Percentiles rank a stretch among this genome's conserved stretches.
Evolutionary conservation across 371 early-diverging fungal species (phyloP).

Genomic region (Rhizopus stolonifer): DNA sequence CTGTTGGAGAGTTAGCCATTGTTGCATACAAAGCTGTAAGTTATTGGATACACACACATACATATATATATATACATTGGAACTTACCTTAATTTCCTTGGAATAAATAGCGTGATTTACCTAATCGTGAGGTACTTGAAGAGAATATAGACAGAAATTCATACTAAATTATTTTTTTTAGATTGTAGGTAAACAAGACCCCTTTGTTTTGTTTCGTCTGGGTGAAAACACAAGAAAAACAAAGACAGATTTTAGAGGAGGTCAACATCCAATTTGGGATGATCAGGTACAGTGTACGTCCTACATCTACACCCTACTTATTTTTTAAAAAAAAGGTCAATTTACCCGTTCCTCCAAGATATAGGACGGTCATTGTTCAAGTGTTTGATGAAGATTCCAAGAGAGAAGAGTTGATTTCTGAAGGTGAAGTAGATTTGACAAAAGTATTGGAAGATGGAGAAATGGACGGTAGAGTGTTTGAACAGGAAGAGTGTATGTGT

Average conservation of each 20-base stretch:
- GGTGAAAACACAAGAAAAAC: constrained; percentile 41
- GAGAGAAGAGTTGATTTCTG: constrained; percentile 65
- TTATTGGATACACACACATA: too few species aligned
- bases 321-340: constrained; percentile 44
- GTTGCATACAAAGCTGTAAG: constrained; percentile 52
- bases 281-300: constrained; percentile 41
- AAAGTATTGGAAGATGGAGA: constrained; percentile 65
- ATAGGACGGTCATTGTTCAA: constrained; percentile 41
- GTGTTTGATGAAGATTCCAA: constrained; percentile 48
- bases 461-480: constrained; percentile 52
- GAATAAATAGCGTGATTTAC: constrained; percentile 36
- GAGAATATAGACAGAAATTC: not conserved
- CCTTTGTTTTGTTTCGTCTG: constrained; percentile 42
- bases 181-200: constrained; percentile 53
- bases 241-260: constrained; percentile 48
- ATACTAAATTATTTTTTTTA: not conserved
- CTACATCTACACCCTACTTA: too few species aligned
- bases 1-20: constrained; percentile 45
- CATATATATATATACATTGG: too few species aligned
- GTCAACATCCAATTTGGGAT: constrained; percentile 54
- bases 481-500: not conserved
- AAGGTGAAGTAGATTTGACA: constrained; percentile 61
- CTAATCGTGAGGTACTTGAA: constrained; percentile 44
- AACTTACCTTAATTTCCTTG: not conserved
- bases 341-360: constrained; percentile 42